These are phyloP conservation scores for Pseudotulostoma volvatum DNA, from an alignment of 495 filamentous ascomycete genomes.

Conservation along the genomic window DNA sequence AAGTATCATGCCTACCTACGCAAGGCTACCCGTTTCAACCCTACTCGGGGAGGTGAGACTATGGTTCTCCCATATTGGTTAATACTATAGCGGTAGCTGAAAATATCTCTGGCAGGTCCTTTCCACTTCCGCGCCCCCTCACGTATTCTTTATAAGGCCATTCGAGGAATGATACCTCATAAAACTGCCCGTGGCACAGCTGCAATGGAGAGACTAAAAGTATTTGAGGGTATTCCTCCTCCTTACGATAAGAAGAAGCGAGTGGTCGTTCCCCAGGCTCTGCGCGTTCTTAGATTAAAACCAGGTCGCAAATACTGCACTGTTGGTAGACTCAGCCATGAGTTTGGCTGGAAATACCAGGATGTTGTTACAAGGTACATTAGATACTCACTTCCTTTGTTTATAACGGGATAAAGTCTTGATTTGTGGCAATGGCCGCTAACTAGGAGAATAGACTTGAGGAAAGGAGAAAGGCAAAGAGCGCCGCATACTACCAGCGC, in stretches of 20 bases:
- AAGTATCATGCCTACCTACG: constrained; percentile 99
- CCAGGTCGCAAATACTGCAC: constrained; percentile 99
- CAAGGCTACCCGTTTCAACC: constrained; percentile 99
- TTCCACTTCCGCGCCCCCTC: constrained; percentile 99
- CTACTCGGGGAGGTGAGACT: constrained; percentile 78
- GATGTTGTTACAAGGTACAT: constrained; percentile 93
- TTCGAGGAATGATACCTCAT: constrained; percentile 99
- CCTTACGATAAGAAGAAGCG: constrained; percentile 99
- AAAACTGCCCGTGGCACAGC: constrained; percentile 96
- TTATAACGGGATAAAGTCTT: neutral
- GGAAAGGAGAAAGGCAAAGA: constrained; percentile 98
- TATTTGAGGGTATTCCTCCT: constrained; percentile 97
- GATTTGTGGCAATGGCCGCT: constrained; percentile 13
- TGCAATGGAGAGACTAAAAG: constrained; percentile 93
- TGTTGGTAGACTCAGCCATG: constrained; percentile 90
- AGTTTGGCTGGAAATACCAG: constrained; percentile 99
- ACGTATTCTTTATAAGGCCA: constrained; percentile 99
- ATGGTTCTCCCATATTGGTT: constrained; percentile 5
- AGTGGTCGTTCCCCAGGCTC: constrained; percentile 94
- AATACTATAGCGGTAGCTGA: constrained; percentile 21
- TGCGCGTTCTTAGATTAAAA: constrained; percentile 85
- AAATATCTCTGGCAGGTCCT: constrained; percentile 43
- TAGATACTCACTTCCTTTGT: neutral
- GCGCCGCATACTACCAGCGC: constrained; percentile 96
- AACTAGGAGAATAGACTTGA: constrained; percentile 56